These are phyloP conservation scores for Tetrapyrgos nigripes DNA, from an alignment of 1,284 basidiomycete genomes.

Conservation along the genomic window DNA sequence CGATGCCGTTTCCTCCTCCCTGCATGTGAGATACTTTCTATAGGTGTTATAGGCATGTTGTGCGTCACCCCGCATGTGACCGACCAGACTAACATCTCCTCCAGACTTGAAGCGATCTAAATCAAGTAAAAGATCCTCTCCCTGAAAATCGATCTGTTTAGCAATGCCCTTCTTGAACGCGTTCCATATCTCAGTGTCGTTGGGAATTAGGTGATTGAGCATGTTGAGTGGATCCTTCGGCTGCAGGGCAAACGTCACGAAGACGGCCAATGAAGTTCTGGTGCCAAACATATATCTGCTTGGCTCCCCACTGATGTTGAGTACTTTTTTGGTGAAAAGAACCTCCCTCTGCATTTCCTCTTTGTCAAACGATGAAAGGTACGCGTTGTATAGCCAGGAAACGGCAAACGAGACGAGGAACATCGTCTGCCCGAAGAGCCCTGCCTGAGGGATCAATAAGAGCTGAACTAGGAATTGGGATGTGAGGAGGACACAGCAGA, in stretches of 20 bases:
- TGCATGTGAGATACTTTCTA: background rate
- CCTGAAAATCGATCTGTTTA: background rate
- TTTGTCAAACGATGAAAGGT: conserved; percentile 36
- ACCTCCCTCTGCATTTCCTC: conserved; percentile 30
- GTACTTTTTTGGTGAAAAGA: conserved; percentile 18
- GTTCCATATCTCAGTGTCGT: background rate
- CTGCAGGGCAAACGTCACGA: conserved; percentile 30
- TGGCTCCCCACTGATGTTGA: conserved; percentile 20
- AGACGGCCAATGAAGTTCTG: conserved; percentile 33
- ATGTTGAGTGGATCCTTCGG: background rate
- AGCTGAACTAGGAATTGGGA: conserved; percentile 36
- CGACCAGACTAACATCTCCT: background rate
- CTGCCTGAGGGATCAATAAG: conserved; percentile 34
- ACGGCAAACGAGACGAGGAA: conserved; percentile 33
- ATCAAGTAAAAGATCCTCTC: background rate
- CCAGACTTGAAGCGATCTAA: no score
- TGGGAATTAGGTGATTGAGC: background rate
- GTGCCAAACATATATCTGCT: conserved; percentile 36
- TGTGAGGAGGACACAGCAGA: conserved; percentile 33
- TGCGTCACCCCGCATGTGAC: background rate
- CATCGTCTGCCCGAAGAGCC: conserved; percentile 40
- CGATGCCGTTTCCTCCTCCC: background rate
- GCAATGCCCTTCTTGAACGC: background rate
- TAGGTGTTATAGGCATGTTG: background rate
- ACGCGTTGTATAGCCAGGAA: conserved; percentile 36